These are phyloP conservation scores for Apophysomyces ossiformis DNA, from an alignment of 371 early-diverging fungal genomes.

Conservation along the genomic window DNA sequence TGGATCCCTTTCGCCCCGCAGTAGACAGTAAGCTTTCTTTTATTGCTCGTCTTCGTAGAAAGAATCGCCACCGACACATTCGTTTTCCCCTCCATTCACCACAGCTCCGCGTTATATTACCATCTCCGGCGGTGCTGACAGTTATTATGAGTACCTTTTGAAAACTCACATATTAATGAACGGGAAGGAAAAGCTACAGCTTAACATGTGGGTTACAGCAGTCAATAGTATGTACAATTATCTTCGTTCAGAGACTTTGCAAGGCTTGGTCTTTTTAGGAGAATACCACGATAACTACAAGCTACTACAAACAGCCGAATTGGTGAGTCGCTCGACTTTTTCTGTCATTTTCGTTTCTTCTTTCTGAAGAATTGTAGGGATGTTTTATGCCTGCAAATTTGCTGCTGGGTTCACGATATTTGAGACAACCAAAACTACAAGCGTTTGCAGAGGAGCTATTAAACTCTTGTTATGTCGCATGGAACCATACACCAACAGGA, in stretches of 20 bases:
- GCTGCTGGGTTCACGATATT: slow-evolving; percentile 34
- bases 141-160: slow-evolving; percentile 86
- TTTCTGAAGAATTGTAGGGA: slow-evolving; percentile 24
- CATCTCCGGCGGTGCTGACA: slow-evolving; percentile 75
- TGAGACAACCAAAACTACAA: slow-evolving; percentile 15
- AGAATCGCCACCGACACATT: too few species aligned
- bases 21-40: slow-evolving; percentile 32
- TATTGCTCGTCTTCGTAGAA: neutral
- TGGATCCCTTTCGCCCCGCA: slow-evolving; percentile 44
- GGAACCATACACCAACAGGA: slow-evolving; percentile 43
- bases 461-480: slow-evolving; percentile 41
- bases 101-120: slow-evolving; percentile 42
- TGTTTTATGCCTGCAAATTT: slow-evolving; percentile 55
- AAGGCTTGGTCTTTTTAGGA: slow-evolving; percentile 40
- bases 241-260: slow-evolving; percentile 37
- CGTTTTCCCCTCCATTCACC: neutral
- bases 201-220: slow-evolving; percentile 47
- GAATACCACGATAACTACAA: slow-evolving; percentile 29
- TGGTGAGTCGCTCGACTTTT: slow-evolving; percentile 30
- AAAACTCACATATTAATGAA: slow-evolving; percentile 66
- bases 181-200: slow-evolving; percentile 47
- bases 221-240: slow-evolving; percentile 54
- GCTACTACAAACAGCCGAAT: slow-evolving; percentile 36
- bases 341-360: neutral
- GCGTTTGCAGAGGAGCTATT: slow-evolving; percentile 39